These are phyloP conservation scores for Isabelozyma gotoi DNA, from an alignment of 805 yeast species.

Conservation along the genomic window DNA sequence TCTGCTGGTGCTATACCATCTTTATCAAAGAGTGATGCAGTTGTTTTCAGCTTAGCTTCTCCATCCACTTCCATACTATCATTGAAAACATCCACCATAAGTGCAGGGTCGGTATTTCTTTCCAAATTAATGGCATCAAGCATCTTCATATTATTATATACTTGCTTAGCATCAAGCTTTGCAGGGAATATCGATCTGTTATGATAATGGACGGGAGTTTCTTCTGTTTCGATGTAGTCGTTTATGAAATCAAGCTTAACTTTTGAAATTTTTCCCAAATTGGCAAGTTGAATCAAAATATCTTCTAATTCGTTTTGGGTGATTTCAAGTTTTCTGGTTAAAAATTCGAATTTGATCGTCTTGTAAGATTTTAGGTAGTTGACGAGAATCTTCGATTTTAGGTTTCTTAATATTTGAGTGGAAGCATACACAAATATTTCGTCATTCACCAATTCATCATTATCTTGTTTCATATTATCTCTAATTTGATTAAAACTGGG, in stretches of 20 bases:
- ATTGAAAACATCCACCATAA: neutral
- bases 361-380: constrained; percentile 30
- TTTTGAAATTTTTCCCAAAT: constrained; percentile 26
- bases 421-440: constrained; percentile 28
- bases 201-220: constrained; percentile 1
- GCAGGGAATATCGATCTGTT: constrained; percentile 12
- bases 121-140: constrained; percentile 11
- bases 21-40: constrained; percentile 3
- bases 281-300: constrained; percentile 25
- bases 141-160: constrained; percentile 22
- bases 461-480: constrained; percentile 11
- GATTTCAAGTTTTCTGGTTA: constrained; percentile 18
- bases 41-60: constrained; percentile 4
- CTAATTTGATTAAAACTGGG: constrained; percentile 14
- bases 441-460: constrained; percentile 28
- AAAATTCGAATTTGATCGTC: constrained; percentile 24
- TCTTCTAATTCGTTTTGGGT: constrained; percentile 23
- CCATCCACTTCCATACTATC: constrained; percentile 15
- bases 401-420: constrained; percentile 23
- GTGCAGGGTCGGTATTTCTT: constrained; percentile 2
- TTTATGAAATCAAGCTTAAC: constrained; percentile 29
- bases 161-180: constrained; percentile 17
- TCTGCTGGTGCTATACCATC: neutral
- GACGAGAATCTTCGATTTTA: constrained; percentile 29
- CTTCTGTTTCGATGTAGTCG: constrained; percentile 14